A percentile compares a stretch with the other conserved stretches of the same genome.
Conservation (phyloP, 106 monocot genomes). For the Dendrobium nobile region DNA sequence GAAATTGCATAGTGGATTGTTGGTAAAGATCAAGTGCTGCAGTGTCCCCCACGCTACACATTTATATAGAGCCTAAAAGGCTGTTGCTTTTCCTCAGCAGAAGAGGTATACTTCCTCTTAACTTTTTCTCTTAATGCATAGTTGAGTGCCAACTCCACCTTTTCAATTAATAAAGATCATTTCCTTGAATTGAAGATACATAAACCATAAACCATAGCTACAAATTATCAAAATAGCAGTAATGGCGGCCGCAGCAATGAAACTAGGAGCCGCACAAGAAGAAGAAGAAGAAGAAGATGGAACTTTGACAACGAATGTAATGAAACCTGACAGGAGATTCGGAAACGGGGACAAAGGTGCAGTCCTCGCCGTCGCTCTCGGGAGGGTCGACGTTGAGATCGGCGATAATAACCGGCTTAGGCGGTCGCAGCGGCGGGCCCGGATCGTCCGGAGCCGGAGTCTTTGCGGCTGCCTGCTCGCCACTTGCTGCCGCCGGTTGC, state of each 20-base stretch:
- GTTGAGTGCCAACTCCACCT: not conserved
- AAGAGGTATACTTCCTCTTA: not conserved
- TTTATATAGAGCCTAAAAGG: not conserved
- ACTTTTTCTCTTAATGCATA: not conserved
- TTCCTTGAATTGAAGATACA: slow-evolving; percentile 2
- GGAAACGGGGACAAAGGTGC: slow-evolving; percentile 20
- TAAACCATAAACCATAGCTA: not conserved
- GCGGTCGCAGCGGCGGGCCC: slow-evolving; percentile 14
- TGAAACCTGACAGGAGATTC: slow-evolving; percentile 28
- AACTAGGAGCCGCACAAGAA: not conserved
- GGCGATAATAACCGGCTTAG: slow-evolving; percentile 56
- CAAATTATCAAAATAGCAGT: not conserved
- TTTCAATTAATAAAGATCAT: not conserved
- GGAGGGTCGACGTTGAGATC: slow-evolving; percentile 89
- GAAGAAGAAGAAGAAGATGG: not conserved
- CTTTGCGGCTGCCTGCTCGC: not conserved
- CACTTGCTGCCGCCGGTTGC: not conserved
- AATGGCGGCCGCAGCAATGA: not conserved
- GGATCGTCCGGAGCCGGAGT: not conserved
- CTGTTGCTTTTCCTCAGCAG: not conserved
- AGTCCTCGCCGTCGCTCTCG: slow-evolving; percentile 80
- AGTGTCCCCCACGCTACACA: not conserved
- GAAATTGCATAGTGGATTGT: not conserved
- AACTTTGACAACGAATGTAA: not conserved
- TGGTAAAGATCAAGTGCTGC: not conserved